Percentiles rank a stretch among this genome's conserved stretches.
These are phyloP conservation scores for Diplodia mutila DNA, from an alignment of 2,329 filamentous ascomycete species.

Conservation along the genomic window DNA sequence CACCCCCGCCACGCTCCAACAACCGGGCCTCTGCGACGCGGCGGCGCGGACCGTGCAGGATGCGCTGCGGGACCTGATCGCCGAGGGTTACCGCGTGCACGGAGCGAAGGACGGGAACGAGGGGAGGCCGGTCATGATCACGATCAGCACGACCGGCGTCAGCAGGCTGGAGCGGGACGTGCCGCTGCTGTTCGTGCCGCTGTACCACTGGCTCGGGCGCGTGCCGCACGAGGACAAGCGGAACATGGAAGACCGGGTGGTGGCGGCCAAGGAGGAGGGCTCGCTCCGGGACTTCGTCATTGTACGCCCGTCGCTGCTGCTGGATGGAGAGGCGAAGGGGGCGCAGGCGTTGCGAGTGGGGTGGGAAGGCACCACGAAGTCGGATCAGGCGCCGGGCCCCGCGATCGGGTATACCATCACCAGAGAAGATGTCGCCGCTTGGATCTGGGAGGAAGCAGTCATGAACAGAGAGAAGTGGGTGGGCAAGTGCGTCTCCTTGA, in stretches of 20 bases:
- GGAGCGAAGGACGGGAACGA: background rate
- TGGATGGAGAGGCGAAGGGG: conserved; percentile 36
- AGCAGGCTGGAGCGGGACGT: conserved; percentile 40
- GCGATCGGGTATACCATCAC: conserved; percentile 44
- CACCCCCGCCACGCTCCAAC: conserved; percentile 38
- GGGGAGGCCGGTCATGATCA: conserved; percentile 33
- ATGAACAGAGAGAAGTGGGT: conserved; percentile 34
- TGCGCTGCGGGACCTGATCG: conserved; percentile 34
- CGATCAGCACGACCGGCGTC: conserved; percentile 46
- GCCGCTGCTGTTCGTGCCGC: conserved; percentile 35
- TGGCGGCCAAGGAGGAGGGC: conserved; percentile 30
- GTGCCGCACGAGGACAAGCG: conserved; percentile 48
- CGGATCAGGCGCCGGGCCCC: conserved; percentile 35
- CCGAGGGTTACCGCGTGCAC: conserved; percentile 11
- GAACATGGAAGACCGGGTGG: conserved; percentile 40
- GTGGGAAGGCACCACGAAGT: conserved; percentile 32
- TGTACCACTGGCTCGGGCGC: conserved; percentile 43
- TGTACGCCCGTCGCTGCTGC: conserved; percentile 44
- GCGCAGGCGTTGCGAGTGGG: conserved; percentile 39
- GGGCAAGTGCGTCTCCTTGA: conserved; percentile 41
- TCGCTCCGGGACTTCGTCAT: conserved; percentile 38
- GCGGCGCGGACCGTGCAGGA: conserved; percentile 37
- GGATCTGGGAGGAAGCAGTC: conserved; percentile 44
- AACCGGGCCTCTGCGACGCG: conserved; percentile 42
- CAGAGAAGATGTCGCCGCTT: conserved; percentile 46